Conservation (phyloP, 2,329 filamentous ascomycete species). For the Exophiala xenobiotica region DNA sequence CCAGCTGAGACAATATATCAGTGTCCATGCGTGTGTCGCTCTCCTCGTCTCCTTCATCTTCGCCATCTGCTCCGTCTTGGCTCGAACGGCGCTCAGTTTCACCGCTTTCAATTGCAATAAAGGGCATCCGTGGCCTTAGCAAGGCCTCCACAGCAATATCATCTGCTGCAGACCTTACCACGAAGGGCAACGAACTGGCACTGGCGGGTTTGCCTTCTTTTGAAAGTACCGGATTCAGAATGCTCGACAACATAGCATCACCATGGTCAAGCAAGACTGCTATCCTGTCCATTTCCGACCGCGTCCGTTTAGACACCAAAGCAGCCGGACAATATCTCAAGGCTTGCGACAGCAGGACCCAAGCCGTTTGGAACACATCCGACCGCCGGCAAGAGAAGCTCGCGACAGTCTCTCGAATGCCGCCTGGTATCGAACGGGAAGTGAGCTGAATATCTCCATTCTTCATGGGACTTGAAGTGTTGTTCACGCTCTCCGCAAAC, state of each 20-base stretch:
- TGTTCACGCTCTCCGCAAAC: neutral
- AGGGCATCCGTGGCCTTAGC: slow-evolving; percentile 54
- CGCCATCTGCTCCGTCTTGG: slow-evolving; percentile 8
- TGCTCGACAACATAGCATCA: slow-evolving; percentile 74
- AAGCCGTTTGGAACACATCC: slow-evolving; percentile 57
- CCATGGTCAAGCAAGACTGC: slow-evolving; percentile 70
- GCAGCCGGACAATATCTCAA: slow-evolving; percentile 60
- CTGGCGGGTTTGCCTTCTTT: slow-evolving; percentile 61
- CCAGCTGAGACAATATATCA: slow-evolving; percentile 38
- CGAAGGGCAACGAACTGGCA: slow-evolving; percentile 76
- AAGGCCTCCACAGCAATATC: slow-evolving; percentile 63
- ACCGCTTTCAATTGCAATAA: slow-evolving; percentile 31
- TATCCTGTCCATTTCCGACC: slow-evolving; percentile 76
- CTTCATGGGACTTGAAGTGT: neutral
- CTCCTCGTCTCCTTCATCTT: slow-evolving; percentile 29
- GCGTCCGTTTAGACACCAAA: slow-evolving; percentile 50
- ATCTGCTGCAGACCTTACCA: slow-evolving; percentile 64
- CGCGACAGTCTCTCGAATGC: neutral
- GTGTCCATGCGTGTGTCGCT: slow-evolving; percentile 46
- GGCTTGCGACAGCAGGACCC: slow-evolving; percentile 60
- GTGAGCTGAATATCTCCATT: slow-evolving; percentile 1
- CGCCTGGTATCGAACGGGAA: neutral
- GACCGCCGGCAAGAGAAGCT: slow-evolving; percentile 17
- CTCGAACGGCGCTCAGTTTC: no score
- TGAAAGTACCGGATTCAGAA: slow-evolving; percentile 72